Conservation (phyloP, 306 rosid species). For the Herpetospermum pedunculosum region DNA sequence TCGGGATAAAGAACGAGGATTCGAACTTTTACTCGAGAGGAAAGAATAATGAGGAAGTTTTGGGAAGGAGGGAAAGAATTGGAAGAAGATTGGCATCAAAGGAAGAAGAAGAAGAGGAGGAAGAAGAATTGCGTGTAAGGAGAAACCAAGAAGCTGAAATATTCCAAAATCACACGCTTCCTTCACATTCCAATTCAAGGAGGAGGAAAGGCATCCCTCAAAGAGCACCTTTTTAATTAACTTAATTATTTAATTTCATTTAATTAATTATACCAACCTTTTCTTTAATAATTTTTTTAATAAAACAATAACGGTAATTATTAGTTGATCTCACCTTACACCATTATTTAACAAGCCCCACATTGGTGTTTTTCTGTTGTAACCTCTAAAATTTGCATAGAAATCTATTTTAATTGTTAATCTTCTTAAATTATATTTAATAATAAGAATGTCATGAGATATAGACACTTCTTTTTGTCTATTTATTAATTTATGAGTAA, state of each 20-base stretch:
- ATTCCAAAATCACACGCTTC: conserved; percentile 6
- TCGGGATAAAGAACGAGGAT: background rate
- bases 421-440: too few species aligned
- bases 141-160: conserved; percentile 3
- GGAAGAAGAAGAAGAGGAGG: background rate
- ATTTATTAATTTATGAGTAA: too few species aligned
- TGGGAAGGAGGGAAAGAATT: background rate
- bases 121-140: background rate
- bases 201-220: conserved; percentile 16
- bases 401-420: too few species aligned
- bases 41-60: background rate
- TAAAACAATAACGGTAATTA: too few species aligned
- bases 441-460: too few species aligned
- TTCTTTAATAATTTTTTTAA: too few species aligned
- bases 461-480: too few species aligned
- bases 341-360: too few species aligned
- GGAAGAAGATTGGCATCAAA: background rate
- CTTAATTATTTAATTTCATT: background rate
- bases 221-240: conserved; percentile 8
- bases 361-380: too few species aligned
- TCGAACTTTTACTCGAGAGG: background rate
- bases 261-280: background rate
- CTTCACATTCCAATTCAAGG: conserved; percentile 10
- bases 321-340: too few species aligned
- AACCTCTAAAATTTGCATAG: too few species aligned